Evolutionary conservation across 2,329 filamentous ascomycete species (phyloP).

Genomic region (Neobulgaria alba): DNA sequence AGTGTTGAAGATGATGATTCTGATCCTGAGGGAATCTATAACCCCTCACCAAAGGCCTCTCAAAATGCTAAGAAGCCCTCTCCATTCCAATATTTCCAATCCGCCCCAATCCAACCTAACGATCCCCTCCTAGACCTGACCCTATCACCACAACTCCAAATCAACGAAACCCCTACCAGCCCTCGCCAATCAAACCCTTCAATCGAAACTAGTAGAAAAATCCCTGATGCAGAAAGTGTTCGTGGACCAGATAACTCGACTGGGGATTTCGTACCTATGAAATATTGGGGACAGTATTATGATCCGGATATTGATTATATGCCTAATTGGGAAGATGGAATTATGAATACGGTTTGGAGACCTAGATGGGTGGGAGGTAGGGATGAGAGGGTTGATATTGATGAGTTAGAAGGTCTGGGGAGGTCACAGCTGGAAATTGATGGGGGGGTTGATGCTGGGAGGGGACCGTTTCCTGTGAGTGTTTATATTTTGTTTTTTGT

Average conservation of each 20-base stretch:
- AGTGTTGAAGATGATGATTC: not conserved
- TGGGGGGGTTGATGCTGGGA: slow-evolving; percentile 25
- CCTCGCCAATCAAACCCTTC: not conserved
- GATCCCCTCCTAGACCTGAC: too few relatives aligned
- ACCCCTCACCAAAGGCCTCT: too few relatives aligned
- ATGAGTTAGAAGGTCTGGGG: slow-evolving; percentile 5
- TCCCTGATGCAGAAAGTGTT: not conserved
- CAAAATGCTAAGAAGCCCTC: too few relatives aligned
- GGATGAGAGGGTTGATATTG: slow-evolving; percentile 14
- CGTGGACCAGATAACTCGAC: not conserved
- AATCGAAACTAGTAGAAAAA: not conserved
- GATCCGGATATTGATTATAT: slow-evolving; percentile 3
- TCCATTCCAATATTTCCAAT: too few relatives aligned
- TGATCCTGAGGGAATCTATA: too few relatives aligned
- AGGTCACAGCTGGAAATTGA: slow-evolving; percentile 14
- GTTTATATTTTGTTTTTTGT: not conserved
- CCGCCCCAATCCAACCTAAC: too few relatives aligned
- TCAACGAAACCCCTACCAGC: not conserved
- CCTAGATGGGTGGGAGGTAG: slow-evolving; percentile 20
- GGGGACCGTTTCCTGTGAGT: slow-evolving; percentile 21
- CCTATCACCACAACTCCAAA: too few relatives aligned
- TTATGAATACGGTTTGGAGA: slow-evolving; percentile 24
- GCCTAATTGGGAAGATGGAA: slow-evolving; percentile 10
- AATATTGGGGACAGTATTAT: slow-evolving; percentile 10
- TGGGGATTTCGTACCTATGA: slow-evolving; percentile 12